A percentile compares a stretch with the other conserved stretches of the same genome.
phyloP scores from a whole-genome alignment of 805 yeast species.

The Cyberlindnera euphorbiiphila region DNA sequence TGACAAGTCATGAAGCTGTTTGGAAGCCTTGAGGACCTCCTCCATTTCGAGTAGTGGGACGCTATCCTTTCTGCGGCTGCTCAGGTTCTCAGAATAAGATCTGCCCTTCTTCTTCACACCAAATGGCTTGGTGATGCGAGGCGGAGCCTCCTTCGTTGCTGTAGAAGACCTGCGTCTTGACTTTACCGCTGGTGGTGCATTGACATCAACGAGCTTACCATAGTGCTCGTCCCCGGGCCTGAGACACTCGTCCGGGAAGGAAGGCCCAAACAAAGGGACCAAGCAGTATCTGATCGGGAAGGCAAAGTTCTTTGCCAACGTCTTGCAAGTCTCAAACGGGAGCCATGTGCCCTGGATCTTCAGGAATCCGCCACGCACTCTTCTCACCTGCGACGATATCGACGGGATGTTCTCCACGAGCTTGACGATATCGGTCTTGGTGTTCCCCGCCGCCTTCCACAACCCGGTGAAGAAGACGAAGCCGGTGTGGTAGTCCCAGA shows the following conservation, averaged over 20 bases:
- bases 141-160: not conserved
- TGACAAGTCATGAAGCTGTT: constrained; percentile 27
- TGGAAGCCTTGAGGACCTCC: constrained; percentile 28
- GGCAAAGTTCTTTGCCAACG: constrained; percentile 71
- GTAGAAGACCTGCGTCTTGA: constrained; percentile 6
- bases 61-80: not conserved
- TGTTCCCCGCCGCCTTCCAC: constrained; percentile 39
- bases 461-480: constrained; percentile 21
- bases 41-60: constrained; percentile 24
- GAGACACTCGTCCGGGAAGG: constrained; percentile 42
- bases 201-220: constrained; percentile 23
- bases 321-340: constrained; percentile 63
- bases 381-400: constrained; percentile 34
- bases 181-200: constrained; percentile 10
- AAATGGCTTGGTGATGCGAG: constrained; percentile 4
- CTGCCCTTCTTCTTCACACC: constrained; percentile 13
- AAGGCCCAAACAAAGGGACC: constrained; percentile 75
- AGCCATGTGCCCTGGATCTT: constrained; percentile 96
- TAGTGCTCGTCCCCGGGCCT: constrained; percentile 22
- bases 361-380: constrained; percentile 86
- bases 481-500: constrained; percentile 30
- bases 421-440: constrained; percentile 75
- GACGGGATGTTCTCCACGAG: constrained; percentile 38
- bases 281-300: constrained; percentile 70
- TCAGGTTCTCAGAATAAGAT: constrained; percentile 23